phyloP scores from a whole-genome alignment of 305 asterid genomes.

The Fraxinus latifolia region DNA sequence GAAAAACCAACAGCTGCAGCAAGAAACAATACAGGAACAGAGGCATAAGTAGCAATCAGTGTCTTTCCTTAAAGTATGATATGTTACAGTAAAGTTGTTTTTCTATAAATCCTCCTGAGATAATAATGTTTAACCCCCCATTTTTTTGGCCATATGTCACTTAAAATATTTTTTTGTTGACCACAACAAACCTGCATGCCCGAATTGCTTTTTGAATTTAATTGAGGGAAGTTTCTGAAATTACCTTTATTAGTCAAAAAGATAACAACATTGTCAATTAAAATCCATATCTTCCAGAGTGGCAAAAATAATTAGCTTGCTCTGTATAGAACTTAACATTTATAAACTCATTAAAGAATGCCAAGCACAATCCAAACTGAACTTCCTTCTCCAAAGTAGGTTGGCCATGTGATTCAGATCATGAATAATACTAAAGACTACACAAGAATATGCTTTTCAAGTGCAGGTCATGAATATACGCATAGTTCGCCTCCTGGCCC shows the following conservation, averaged over 20 bases:
- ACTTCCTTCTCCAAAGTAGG: not conserved
- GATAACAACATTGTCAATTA: not conserved
- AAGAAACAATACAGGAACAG: not conserved
- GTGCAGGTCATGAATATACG: not conserved
- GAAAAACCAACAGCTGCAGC: not conserved
- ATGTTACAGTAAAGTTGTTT: not conserved
- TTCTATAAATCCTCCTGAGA: not conserved
- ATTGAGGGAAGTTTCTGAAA: not conserved
- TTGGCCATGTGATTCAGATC: not conserved
- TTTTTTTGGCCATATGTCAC: not conserved
- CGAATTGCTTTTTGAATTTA: not conserved
- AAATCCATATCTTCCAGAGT: constrained; percentile 10
- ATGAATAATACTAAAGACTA: not conserved
- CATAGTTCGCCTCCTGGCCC: not conserved
- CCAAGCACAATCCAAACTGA: not conserved
- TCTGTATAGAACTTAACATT: not conserved
- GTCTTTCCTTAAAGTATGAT: not conserved
- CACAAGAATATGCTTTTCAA: not conserved
- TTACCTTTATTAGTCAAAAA: not conserved
- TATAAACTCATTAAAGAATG: not conserved
- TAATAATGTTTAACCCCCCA: not conserved
- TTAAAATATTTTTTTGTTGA: not conserved
- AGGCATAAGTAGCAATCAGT: not conserved
- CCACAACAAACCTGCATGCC: not conserved
- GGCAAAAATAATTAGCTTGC: not conserved